These are phyloP conservation scores for Neobulgaria alba DNA, from an alignment of 2,329 filamentous ascomycete species.

Conservation along the genomic window DNA sequence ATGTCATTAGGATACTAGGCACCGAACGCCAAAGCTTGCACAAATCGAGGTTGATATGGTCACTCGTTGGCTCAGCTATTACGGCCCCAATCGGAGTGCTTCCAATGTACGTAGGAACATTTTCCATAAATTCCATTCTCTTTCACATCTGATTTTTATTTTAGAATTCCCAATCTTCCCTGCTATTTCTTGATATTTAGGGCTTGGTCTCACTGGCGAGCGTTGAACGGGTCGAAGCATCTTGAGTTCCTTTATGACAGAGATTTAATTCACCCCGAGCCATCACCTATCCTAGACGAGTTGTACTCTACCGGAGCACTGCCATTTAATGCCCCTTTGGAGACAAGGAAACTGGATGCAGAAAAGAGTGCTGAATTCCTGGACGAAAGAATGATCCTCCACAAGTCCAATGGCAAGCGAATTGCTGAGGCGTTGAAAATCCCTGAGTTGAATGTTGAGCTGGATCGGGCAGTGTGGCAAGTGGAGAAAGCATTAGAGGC, in stretches of 20 bases:
- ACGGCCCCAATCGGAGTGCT: constrained; percentile 74
- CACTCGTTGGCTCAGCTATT: constrained; percentile 73
- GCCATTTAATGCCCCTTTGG: constrained; percentile 9
- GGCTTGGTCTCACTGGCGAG: constrained; percentile 86
- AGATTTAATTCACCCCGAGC: constrained; percentile 55
- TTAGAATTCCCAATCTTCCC: constrained; percentile 80
- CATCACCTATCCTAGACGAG: constrained; percentile 62
- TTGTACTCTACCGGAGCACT: constrained; percentile 47
- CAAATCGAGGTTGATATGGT: constrained; percentile 68
- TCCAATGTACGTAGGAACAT: constrained; percentile 59
- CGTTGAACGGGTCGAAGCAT: constrained; percentile 75
- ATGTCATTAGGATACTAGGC: constrained; percentile 61
- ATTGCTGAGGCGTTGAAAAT: constrained; percentile 56
- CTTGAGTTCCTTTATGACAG: constrained; percentile 73
- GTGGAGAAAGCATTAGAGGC: constrained; percentile 40
- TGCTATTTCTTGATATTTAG: constrained; percentile 95
- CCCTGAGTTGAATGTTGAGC: constrained; percentile 62
- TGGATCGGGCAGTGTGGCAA: constrained; percentile 70
- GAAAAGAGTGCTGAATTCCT: constrained; percentile 18
- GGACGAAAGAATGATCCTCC: constrained; percentile 36
- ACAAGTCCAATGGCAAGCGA: constrained; percentile 44
- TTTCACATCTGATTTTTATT: not conserved
- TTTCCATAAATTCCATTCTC: not conserved
- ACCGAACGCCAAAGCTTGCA: constrained; percentile 77
- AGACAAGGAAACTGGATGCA: constrained; percentile 4